These are phyloP conservation scores for Linum usitatissimum DNA, from an alignment of 345 rosid species.

Conservation along the genomic window DNA sequence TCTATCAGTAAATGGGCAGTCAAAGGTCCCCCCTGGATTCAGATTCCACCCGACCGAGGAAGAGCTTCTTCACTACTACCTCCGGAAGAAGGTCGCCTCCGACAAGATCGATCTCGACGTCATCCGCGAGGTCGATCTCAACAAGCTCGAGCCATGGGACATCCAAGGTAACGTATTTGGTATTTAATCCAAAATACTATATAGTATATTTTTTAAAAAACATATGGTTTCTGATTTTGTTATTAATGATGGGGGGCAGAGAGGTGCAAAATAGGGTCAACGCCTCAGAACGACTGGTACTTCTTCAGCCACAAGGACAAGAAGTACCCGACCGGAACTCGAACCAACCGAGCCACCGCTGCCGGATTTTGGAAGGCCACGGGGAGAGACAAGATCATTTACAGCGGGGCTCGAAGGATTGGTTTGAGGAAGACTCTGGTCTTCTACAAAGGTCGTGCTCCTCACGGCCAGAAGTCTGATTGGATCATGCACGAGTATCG, in stretches of 20 bases:
- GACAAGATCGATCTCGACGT: conserved; percentile 92
- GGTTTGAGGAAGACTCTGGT: conserved; percentile 91
- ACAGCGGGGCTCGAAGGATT: conserved; percentile 52
- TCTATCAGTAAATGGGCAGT: conserved; percentile 83
- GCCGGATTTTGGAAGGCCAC: conserved; percentile 99
- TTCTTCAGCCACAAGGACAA: conserved; percentile 97
- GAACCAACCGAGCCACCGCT: conserved; percentile 88
- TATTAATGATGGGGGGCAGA: conserved; percentile 25
- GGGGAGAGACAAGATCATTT: conserved; percentile 89
- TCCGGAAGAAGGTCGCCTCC: conserved; percentile 73
- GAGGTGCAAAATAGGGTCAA: conserved; percentile 81
- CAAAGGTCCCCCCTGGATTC: conserved; percentile 97
- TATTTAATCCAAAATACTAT: no score
- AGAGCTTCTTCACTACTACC: conserved; percentile 90
- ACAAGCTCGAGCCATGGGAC: conserved; percentile 99
- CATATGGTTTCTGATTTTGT: not conserved
- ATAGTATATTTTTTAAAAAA: not conserved
- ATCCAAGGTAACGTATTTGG: conserved; percentile 66
- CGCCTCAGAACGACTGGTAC: conserved; percentile 97
- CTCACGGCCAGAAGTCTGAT: conserved; percentile 91
- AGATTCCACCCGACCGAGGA: conserved; percentile 96
- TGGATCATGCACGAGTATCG: conserved; percentile 99
- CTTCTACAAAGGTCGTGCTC: conserved; percentile 90
- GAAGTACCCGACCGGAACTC: conserved; percentile 89
- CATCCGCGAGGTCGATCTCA: conserved; percentile 95